phyloP scores from a whole-genome alignment of 768 basidiomycete genomes.

The Boletus huronensis region DNA sequence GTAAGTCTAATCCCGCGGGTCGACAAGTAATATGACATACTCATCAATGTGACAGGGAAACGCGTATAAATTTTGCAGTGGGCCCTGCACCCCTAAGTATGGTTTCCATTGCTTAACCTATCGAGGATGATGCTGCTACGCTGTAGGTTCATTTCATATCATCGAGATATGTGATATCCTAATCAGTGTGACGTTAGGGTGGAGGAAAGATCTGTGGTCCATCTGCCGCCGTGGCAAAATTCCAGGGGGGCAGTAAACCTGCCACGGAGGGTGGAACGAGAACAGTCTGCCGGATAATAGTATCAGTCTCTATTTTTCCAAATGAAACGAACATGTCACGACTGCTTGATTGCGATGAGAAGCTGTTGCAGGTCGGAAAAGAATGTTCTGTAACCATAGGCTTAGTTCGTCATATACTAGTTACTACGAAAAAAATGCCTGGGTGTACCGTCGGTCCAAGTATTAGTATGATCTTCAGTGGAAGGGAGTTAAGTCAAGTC shows the following conservation, averaged over 20 bases:
- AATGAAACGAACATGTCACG: neutral
- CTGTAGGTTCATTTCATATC: neutral
- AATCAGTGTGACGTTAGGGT: neutral
- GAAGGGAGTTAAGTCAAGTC: neutral
- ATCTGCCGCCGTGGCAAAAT: neutral
- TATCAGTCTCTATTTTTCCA: neutral
- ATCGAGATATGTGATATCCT: neutral
- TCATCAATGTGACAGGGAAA: too few relatives aligned
- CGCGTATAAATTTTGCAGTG: too few relatives aligned
- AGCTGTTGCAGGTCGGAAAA: neutral
- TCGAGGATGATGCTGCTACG: neutral
- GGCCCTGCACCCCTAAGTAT: too few relatives aligned
- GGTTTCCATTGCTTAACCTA: neutral
- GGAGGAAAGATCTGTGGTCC: neutral
- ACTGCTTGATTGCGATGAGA: neutral
- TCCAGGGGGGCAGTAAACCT: too few relatives aligned
- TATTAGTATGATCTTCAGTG: neutral
- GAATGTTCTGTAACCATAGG: neutral
- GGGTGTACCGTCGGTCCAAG: too few relatives aligned
- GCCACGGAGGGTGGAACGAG: neutral
- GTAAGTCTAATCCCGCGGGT: neutral
- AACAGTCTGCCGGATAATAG: neutral
- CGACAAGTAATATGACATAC: too few relatives aligned
- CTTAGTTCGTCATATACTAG: neutral
- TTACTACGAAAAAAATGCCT: neutral